Evolutionary conservation across 495 filamentous ascomycete genomes (phyloP), one percentile per base, ranked within the genome.

Genomic region (Stereocaulon alpinum): DNA sequence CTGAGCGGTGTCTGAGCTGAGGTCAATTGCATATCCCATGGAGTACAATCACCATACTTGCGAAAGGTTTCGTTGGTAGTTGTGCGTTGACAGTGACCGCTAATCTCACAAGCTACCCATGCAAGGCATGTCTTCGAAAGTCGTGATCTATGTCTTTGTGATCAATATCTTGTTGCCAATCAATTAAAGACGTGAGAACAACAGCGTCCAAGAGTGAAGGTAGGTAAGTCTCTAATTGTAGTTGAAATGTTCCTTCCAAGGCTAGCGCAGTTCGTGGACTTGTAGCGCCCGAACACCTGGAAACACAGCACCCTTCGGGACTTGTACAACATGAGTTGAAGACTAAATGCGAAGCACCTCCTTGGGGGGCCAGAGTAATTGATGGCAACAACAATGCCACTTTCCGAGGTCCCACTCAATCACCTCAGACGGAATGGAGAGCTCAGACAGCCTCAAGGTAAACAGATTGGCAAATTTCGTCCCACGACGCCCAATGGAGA

Each of bases 331-430:
- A 40, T 34, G 20, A 51, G 20, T 17, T 30, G 40, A 41, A 34
- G 3, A 20, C 3, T 20, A 9, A 5, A 42, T 18, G 4, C 15
- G 7, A 22, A 30, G 15, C 1, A 41, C 27, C 34, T 48, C 53
- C 3, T 9, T 42, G 42, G n/a, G 7, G 27, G 40, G 18, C 34
- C 34, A 37, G 34, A 37, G 9, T 37, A n/a, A 5, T 51, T 42
- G 34, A 58, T 20, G 40, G 40, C 34, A 24, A 52, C 34, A 4
- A 41, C 27, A 24, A 61, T 64, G 62, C 57, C 61, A 49, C 53
- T 59, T 37, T 44, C 62, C 11, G 59, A 64, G 62, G 32, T 61
- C n/a, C 50, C 59, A 12, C 20, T 22, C 42, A 61, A 61, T 29
- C 47, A 52, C 30, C 3, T 55, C 24, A 49, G 48, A 45, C 57